Evolutionary conservation across 805 yeast genomes (phyloP), one percentile per base, ranked within the genome.

Genomic region (Komagataella mondaviorum): DNA sequence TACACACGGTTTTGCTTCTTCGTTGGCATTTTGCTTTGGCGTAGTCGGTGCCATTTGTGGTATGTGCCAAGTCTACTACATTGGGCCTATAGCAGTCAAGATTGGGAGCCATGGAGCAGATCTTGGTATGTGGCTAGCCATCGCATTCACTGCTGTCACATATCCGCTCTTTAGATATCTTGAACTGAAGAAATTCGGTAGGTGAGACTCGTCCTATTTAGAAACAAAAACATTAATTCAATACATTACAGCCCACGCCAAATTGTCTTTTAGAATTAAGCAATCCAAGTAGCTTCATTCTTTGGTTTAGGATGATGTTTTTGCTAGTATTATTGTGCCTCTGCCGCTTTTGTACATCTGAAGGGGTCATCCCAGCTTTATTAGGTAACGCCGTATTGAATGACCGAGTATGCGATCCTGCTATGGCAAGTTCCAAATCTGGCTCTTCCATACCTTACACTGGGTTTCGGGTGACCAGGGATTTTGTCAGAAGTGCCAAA

Each of bases 11-110:
- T 68, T 70, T 49, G 95, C 96, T 1, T 84, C 95, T 0, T 66
- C 82, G 3, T 57, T 73, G 17, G 75, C 89, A 1, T 87, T 87
- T 57, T 57, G 77, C 2, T 67, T 75, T 51, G 96, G 96, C 47
- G 82, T 82, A 16, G 85, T 78, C 0, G 96, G 95, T 48, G 95
- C 88, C 0, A 88, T 85, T 2, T 68, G 88, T 18, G 95, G 96
- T 6, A 88, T 88, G 96, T 75, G 85, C 23, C 96, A 88, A 63
- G 85, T 81, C 6, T 88, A 88, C 65, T 88, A 84, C 73, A 71
- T 76, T 6, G 96, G 96, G 0, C 88, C 88, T 0, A 57, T 88
- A 8, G 95, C 95, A 10, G 64, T 64, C 24, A 58, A 70, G 4
- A 68, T 85, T 14, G 95, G 95, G 18, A 80, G 73, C 5, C 63